Base-by-base conservation (phyloP, 371 early-diverging fungal species). In the Mucor plumbeus region DNA sequence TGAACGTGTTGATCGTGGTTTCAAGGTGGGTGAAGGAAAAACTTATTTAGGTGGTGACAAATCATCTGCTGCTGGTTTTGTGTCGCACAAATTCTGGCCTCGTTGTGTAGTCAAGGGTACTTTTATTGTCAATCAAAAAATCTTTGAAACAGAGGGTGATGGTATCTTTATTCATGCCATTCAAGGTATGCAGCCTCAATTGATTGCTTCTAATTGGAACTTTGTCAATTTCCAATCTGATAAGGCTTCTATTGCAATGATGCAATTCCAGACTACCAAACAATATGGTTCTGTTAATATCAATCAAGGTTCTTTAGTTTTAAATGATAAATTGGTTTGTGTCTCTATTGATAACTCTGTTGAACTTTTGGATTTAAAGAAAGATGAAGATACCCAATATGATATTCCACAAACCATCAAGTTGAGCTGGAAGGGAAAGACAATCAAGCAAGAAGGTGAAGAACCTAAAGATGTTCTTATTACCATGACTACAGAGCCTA, bases 91-190 rank as follows among this genome's bases (percentile, higher is more conserved):
- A 76, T 95, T 94, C 84, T 90, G 91, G 85, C 95, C 97, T 8
- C 78, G 87, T 15, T 90, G 88, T 57, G 79, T 70, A 17, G 88
- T 92, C 64, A 81, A 84, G 15, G 96, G 94, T 7, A 87, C 87
- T 59, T 84, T 95, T 75, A 86, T 87, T 57, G 81, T 92, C 9
- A 84, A 91, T 57, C 91, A 92, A 54, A 69, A 83, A 19, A 77
- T 84, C 34, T 74, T 88, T 59, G 88, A 91, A 43, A 74, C 89
- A 40, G 83, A 83, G 47, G 92, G 92, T 36, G 86, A 90, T 35
- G 95, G 92, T 35, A 81, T 92, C 70, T 94, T 91, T 72, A 88
- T 93, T 64, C 93, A 94, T 72, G 97, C 95, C 5, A 78, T 94
- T 64, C 87, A 94, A 75, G 90, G 86, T 57, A 92, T 92, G 87